Evolutionary conservation across 2,329 filamentous ascomycete species (phyloP).

Genomic region (Zymoseptoria pseudotritici): DNA sequence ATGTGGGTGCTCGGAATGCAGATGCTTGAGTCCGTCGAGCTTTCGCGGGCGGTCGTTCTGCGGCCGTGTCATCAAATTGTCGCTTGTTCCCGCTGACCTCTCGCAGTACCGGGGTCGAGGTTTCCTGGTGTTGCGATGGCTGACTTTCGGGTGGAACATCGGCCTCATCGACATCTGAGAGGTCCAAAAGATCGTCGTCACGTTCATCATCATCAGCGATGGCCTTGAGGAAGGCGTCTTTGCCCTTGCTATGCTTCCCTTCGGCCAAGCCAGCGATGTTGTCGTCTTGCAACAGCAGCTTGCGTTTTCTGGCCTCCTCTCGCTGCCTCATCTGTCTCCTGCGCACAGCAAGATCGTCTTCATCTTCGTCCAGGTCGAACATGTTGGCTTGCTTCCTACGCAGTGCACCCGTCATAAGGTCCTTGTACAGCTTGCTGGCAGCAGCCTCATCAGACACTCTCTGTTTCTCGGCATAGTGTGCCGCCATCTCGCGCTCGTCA

Average conservation of each 20-base stretch:
- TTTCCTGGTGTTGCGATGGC: conserved; percentile 14
- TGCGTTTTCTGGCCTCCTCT: conserved; percentile 87
- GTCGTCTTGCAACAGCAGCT: conserved; percentile 79
- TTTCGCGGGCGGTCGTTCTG: conserved; percentile 35
- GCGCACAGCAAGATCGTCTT: conserved; percentile 70
- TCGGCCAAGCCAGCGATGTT: conserved; percentile 71
- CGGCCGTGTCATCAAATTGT: conserved; percentile 13
- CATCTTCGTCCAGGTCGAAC: conserved; percentile 71
- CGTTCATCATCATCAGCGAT: conserved; percentile 64
- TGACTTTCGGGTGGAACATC: conserved; percentile 25
- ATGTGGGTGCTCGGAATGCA: conserved; percentile 55
- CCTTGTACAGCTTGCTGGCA: conserved; percentile 84
- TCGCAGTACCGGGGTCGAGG: conserved; percentile 10
- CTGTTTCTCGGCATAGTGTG: conserved; percentile 76
- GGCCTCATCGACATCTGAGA: conserved; percentile 49
- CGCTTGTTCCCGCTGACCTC: conserved; percentile 28
- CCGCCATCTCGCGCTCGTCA: conserved; percentile 74
- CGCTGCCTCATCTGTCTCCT: conserved; percentile 72
- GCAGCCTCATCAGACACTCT: conserved; percentile 76
- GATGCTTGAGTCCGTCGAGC: conserved; percentile 31
- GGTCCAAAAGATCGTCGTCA: conserved; percentile 60
- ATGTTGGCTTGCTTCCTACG: conserved; percentile 66
- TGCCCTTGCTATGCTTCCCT: conserved; percentile 51
- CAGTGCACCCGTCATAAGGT: conserved; percentile 82
- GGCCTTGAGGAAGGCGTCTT: conserved; percentile 79